phyloP scores from a whole-genome alignment of 192 early-diverging fungal species.

The Rhizophagus clarus region DNA sequence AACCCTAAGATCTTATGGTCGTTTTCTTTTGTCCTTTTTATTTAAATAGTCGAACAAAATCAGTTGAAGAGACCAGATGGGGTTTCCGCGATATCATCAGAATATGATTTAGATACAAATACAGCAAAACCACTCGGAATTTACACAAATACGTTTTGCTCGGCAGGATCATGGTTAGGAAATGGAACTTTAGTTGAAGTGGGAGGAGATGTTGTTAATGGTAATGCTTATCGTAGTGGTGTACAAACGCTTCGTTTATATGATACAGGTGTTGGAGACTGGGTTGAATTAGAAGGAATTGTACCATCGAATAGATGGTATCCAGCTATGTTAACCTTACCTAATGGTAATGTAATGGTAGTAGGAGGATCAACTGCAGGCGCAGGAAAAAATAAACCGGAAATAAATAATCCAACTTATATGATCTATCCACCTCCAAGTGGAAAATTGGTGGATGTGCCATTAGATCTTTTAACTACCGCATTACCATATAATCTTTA shows the following conservation, averaged over 20 bases:
- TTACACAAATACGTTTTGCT: constrained; percentile 57
- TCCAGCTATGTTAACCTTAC: constrained; percentile 43
- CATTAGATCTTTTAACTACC: neutral
- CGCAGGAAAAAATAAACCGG: constrained; percentile 43
- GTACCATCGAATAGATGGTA: constrained; percentile 56
- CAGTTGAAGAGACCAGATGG: too few species aligned
- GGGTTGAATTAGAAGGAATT: constrained; percentile 38
- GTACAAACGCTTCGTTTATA: too few species aligned
- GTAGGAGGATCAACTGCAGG: constrained; percentile 56
- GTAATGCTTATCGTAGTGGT: too few species aligned
- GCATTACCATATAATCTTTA: constrained; percentile 35
- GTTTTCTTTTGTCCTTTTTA: too few species aligned
- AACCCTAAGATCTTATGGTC: too few species aligned
- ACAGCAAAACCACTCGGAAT: constrained; percentile 42
- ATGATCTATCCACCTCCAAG: constrained; percentile 39
- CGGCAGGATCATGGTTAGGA: constrained; percentile 52
- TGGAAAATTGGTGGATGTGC: constrained; percentile 22
- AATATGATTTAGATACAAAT: constrained; percentile 52
- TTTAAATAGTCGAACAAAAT: too few species aligned
- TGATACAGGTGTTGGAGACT: constrained; percentile 29
- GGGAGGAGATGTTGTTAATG: constrained; percentile 45
- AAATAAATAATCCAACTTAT: constrained; percentile 52
- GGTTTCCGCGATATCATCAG: neutral
- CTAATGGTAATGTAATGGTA: constrained; percentile 52
- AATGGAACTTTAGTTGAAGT: constrained; percentile 59